A percentile compares a stretch with the other conserved stretches of the same genome.
These are phyloP conservation scores for Xylariales sp. DNA, from an alignment of 2,329 filamentous ascomycete species.

Conservation along the genomic window DNA sequence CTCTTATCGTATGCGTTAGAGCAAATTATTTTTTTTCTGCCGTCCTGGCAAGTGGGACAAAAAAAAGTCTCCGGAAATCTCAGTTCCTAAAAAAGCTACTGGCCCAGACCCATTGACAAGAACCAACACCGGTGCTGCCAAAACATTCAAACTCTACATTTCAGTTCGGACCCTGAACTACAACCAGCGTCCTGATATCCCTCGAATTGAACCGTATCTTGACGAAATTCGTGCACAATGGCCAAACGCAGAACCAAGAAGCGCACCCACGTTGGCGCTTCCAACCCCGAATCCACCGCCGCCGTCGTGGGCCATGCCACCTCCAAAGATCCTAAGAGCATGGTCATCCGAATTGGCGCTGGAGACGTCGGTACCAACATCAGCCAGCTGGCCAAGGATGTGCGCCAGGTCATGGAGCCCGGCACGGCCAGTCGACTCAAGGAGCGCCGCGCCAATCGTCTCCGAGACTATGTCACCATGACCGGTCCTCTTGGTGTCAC, in stretches of 20 bases:
- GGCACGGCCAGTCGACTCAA: slow-evolving; percentile 85
- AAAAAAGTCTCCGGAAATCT: too few species aligned
- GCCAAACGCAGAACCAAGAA: slow-evolving; percentile 80
- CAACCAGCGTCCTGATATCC: slow-evolving; percentile 2
- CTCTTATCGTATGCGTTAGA: slow-evolving; percentile 1
- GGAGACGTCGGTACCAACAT: slow-evolving; percentile 89
- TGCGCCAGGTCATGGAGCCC: slow-evolving; percentile 92
- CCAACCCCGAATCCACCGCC: slow-evolving; percentile 51
- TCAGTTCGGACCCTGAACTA: background rate
- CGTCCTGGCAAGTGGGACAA: background rate
- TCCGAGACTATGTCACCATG: slow-evolving; percentile 94
- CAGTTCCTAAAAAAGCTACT: too few species aligned
- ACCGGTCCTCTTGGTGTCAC: slow-evolving; percentile 89
- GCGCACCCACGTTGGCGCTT: slow-evolving; percentile 74
- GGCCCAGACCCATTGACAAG: slow-evolving; percentile 5
- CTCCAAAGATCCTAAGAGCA: slow-evolving; percentile 78
- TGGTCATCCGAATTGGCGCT: slow-evolving; percentile 96
- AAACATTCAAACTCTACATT: too few species aligned
- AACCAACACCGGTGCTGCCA: background rate
- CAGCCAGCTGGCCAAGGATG: slow-evolving; percentile 86
- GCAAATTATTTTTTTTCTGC: background rate
- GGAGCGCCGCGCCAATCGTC: slow-evolving; percentile 81
- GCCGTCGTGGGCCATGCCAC: slow-evolving; percentile 55
- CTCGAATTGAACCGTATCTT: background rate
- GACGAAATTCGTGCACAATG: slow-evolving; percentile 45